Percentiles rank a stretch among this genome's conserved stretches.
Evolutionary conservation across 1,284 basidiomycete species (phyloP).

Genomic region (Ceraceosorus guamensis): DNA sequence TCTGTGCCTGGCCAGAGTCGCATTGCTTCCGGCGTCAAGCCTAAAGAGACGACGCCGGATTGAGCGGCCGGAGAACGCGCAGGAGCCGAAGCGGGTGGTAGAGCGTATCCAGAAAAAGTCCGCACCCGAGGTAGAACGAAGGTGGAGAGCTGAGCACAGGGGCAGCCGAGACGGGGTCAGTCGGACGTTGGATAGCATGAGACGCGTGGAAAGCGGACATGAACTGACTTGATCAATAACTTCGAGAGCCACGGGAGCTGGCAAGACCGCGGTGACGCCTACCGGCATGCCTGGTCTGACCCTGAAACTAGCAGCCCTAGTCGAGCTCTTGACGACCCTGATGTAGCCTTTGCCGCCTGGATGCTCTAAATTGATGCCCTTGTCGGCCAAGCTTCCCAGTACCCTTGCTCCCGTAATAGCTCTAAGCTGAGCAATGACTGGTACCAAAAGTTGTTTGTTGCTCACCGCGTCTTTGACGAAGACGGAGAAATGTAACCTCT

Average conservation of each 20-base stretch:
- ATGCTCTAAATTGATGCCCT: constrained; percentile 8
- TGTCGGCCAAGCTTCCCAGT: constrained; percentile 27
- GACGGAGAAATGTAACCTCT: constrained; percentile 60
- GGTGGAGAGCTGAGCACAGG: constrained; percentile 60
- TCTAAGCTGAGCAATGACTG: constrained; percentile 76
- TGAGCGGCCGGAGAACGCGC: constrained; percentile 58
- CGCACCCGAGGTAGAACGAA: constrained; percentile 88
- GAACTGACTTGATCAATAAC: constrained; percentile 62
- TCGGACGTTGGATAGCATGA: no score
- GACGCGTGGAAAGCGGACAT: background rate
- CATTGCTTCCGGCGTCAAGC: constrained; percentile 75
- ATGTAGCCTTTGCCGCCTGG: constrained; percentile 51
- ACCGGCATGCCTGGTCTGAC: constrained; percentile 74
- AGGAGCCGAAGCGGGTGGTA: constrained; percentile 56
- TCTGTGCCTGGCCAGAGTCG: constrained; percentile 67
- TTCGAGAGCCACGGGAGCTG: constrained; percentile 85
- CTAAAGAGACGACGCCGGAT: constrained; percentile 80
- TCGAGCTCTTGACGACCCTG: constrained; percentile 69
- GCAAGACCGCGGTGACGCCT: constrained; percentile 81
- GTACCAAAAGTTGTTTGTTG: constrained; percentile 71
- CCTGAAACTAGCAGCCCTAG: constrained; percentile 74
- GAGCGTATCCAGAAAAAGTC: constrained; percentile 74
- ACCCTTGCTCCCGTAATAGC: constrained; percentile 76
- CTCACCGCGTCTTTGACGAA: constrained; percentile 55
- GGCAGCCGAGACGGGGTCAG: no score